Evolutionary conservation across 2,329 filamentous ascomycete genomes (phyloP).

Genomic region (Myriosclerotinia curreyana): DNA sequence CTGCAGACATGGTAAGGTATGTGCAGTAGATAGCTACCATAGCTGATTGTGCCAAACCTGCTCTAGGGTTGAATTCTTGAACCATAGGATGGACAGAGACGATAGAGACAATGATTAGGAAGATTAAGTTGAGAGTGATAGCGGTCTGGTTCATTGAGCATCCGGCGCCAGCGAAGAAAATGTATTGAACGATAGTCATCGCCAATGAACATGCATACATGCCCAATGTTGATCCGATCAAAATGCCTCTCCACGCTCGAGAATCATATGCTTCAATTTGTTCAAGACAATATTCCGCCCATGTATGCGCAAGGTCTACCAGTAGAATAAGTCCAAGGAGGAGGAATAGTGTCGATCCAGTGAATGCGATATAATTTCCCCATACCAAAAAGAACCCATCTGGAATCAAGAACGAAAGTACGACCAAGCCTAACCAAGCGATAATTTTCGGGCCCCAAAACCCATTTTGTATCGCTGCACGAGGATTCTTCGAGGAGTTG

Average conservation of each 20-base stretch:
- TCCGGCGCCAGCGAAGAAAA: slow-evolving; percentile 80
- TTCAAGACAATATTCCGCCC: slow-evolving; percentile 92
- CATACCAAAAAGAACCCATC: slow-evolving; percentile 93
- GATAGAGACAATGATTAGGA: slow-evolving; percentile 76
- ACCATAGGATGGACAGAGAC: slow-evolving; percentile 87
- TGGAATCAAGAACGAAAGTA: slow-evolving; percentile 92
- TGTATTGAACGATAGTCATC: slow-evolving; percentile 96
- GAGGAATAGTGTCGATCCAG: slow-evolving; percentile 88
- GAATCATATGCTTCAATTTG: slow-evolving; percentile 92
- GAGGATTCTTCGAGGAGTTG: slow-evolving; percentile 78
- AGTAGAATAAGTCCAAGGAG: slow-evolving; percentile 87
- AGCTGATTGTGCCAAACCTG: slow-evolving; percentile 92
- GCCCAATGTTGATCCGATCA: slow-evolving; percentile 86
- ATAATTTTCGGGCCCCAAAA: slow-evolving; percentile 98
- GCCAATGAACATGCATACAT: slow-evolving; percentile 91
- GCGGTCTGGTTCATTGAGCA: slow-evolving; percentile 97
- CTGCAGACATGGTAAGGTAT: slow-evolving; percentile 95
- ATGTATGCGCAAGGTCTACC: slow-evolving; percentile 92
- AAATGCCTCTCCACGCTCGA: slow-evolving; percentile 74
- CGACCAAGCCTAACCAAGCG: slow-evolving; percentile 80
- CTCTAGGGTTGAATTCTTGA: slow-evolving; percentile 88
- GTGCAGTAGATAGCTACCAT: slow-evolving; percentile 99
- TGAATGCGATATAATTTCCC: slow-evolving; percentile 89
- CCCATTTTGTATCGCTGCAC: slow-evolving; percentile 91
- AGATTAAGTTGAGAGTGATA: slow-evolving; percentile 87